A percentile compares a stretch with the other conserved stretches of the same genome.
phyloP scores from a whole-genome alignment of 2,329 filamentous ascomycete genomes.

The Aureobasidium sp. region DNA sequence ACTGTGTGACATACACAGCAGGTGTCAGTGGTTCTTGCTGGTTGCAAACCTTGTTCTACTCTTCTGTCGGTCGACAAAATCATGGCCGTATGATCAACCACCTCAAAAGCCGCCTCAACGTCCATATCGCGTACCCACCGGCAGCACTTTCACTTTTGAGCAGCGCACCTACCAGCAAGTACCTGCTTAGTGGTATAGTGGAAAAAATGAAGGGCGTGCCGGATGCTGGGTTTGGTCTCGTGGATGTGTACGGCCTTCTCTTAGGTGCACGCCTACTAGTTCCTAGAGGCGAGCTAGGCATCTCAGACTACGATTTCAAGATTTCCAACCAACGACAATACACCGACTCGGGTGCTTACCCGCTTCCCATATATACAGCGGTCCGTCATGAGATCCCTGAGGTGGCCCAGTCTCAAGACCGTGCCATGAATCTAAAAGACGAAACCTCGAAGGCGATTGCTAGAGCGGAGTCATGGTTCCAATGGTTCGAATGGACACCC shows the following conservation, averaged over 20 bases:
- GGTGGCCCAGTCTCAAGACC: conserved; percentile 38
- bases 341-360: conserved; percentile 69
- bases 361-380: conserved; percentile 90
- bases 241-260: conserved; percentile 86
- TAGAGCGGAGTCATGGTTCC: conserved; percentile 75
- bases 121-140: conserved; percentile 90
- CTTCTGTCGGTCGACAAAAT: conserved; percentile 63
- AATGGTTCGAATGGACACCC: conserved; percentile 94
- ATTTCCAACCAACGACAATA: conserved; percentile 78
- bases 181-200: conserved; percentile 76
- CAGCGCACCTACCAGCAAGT: conserved; percentile 89
- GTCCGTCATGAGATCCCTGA: conserved; percentile 91
- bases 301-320: conserved; percentile 76
- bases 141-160: conserved; percentile 72
- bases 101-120: conserved; percentile 72
- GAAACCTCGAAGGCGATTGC: conserved; percentile 30
- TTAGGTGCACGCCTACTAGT: conserved; percentile 79
- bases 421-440: conserved; percentile 32
- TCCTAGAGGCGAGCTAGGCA: conserved; percentile 71
- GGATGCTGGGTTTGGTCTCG: conserved; percentile 75
- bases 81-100: conserved; percentile 71
- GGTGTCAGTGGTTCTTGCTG: conserved; percentile 96
- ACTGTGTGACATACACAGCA: conserved; percentile 90
- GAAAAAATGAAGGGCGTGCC: conserved; percentile 85
- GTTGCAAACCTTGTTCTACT: conserved; percentile 83